A percentile compares a stretch with the other conserved stretches of the same genome.
Conservation (phyloP, 768 basidiomycete genomes). For the Russula brevipes region DNA sequence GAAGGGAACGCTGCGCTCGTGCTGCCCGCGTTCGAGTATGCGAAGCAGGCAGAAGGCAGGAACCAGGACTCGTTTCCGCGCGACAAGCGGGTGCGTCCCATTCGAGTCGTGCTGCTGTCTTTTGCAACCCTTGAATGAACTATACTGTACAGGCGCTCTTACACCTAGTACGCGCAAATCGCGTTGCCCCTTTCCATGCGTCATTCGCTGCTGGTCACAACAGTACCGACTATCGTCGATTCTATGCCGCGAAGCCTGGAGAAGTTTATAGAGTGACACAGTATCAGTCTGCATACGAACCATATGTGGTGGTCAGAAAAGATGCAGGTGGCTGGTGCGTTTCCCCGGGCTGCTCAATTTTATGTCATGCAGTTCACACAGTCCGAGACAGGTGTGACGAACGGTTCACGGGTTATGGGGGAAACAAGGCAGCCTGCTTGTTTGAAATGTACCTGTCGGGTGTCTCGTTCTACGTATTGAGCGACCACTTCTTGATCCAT, state of each 20-base stretch:
- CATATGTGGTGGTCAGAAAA: conserved; percentile 79
- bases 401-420: conserved; percentile 86
- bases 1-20: conserved; percentile 69
- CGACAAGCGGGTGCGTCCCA: conserved; percentile 53
- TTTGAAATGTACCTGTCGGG: conserved; percentile 90
- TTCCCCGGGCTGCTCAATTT: neutral
- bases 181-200: conserved; percentile 72
- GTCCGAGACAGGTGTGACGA: conserved; percentile 69
- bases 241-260: conserved; percentile 54
- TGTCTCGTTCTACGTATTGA: conserved; percentile 74
- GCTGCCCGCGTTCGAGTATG: conserved; percentile 80
- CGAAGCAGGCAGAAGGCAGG: conserved; percentile 56
- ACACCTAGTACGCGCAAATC: conserved; percentile 48
- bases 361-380: neutral
- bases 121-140: neutral
- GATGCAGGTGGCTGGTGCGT: conserved; percentile 18
- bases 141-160: conserved; percentile 44
- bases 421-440: conserved; percentile 88
- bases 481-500: conserved; percentile 86
- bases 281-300: conserved; percentile 84
- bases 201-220: conserved; percentile 77
- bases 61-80: conserved; percentile 57
- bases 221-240: conserved; percentile 70
- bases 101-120: neutral
- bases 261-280: conserved; percentile 68